Evolutionary conservation across 1,139 yeast species (phyloP).

Genomic region (Geotrichum armillariae): DNA sequence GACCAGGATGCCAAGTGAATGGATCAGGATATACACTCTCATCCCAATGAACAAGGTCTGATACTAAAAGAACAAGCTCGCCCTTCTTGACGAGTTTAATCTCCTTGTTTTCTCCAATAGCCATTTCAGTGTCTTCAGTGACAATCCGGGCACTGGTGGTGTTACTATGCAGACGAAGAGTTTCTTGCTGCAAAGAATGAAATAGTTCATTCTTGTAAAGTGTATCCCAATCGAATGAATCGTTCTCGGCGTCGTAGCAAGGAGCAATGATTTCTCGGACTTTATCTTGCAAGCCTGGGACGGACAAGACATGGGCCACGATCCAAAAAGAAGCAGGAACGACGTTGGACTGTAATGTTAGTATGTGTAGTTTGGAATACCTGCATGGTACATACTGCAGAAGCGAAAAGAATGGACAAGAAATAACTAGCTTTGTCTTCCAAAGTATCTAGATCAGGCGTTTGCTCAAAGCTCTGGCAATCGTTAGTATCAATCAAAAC

Average conservation of each 20-base stretch:
- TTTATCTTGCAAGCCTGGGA: slow-evolving; percentile 16
- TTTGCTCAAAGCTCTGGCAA: slow-evolving; percentile 2
- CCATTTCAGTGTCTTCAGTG: slow-evolving; percentile 15
- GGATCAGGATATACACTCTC: slow-evolving; percentile 19
- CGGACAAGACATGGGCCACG: slow-evolving; percentile 19
- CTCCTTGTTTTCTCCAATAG: slow-evolving; percentile 9
- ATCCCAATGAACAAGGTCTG: slow-evolving; percentile 20
- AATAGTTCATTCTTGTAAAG: slow-evolving; percentile 19
- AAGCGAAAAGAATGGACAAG: slow-evolving; percentile 21
- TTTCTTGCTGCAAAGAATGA: slow-evolving; percentile 23
- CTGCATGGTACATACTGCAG: slow-evolving; percentile 13
- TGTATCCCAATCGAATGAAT: slow-evolving; percentile 23
- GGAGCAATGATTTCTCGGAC: slow-evolving; percentile 20
- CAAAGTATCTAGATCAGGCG: not conserved
- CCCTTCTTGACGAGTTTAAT: slow-evolving; percentile 15
- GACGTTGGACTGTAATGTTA: slow-evolving; percentile 17
- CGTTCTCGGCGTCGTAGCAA: slow-evolving; percentile 18
- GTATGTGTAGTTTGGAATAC: not conserved
- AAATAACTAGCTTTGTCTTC: slow-evolving; percentile 16
- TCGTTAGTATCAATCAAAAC: too few relatives aligned
- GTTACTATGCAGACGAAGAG: slow-evolving; percentile 22
- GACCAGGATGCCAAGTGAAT: slow-evolving; percentile 16
- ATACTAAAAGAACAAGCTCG: slow-evolving; percentile 8
- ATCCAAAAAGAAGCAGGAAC: slow-evolving; percentile 26
- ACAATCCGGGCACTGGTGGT: slow-evolving; percentile 17